Conservation (phyloP, 176 grass and related monocot genomes). For the Cenchrus fungigraminus region DNA sequence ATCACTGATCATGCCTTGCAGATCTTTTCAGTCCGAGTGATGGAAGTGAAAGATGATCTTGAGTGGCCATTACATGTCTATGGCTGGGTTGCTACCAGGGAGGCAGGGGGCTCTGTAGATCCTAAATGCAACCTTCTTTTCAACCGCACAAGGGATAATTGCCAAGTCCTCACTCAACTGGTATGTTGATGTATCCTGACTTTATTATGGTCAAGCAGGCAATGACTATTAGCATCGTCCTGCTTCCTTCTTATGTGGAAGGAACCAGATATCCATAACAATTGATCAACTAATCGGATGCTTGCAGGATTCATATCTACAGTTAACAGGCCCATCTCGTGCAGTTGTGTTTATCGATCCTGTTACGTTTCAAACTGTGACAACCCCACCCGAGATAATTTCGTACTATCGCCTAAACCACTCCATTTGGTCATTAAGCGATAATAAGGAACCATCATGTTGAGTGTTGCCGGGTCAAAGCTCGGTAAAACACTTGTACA, state of each 20-base stretch:
- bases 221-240: background rate
- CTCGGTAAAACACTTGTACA: no score
- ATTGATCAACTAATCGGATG: background rate
- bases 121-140: background rate
- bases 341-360: background rate
- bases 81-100: background rate
- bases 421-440: no score
- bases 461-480: no score
- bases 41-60: background rate
- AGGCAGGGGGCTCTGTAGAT: background rate
- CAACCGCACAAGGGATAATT: background rate
- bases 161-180: background rate
- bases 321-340: background rate
- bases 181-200: background rate
- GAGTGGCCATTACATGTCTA: constrained; percentile 3
- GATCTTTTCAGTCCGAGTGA: background rate
- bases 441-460: no score
- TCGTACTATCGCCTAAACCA: no score
- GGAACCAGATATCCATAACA: background rate
- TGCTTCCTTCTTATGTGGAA: background rate
- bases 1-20: background rate
- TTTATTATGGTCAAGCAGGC: no score
- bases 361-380: background rate
- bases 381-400: no score
- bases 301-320: constrained; percentile 19